A percentile compares a stretch with the other conserved stretches of the same genome.
These are phyloP conservation scores for Neonothopanus nambi DNA, from an alignment of 1,284 basidiomycete species.

Conservation along the genomic window DNA sequence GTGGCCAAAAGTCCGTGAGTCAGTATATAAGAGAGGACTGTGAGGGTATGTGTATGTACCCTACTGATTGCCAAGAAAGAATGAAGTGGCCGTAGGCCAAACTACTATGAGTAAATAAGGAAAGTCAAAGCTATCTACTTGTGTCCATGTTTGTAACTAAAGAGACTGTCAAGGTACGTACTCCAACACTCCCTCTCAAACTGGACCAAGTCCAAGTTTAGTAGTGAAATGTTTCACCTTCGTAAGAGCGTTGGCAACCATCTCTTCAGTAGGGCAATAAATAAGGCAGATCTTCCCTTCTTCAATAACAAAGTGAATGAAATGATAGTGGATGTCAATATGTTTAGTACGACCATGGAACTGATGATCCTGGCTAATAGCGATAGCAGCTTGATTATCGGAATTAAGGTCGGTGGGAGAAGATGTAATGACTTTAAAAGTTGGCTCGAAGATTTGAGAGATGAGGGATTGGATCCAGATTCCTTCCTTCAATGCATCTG, in stretches of 20 bases:
- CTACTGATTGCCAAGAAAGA: too few relatives aligned
- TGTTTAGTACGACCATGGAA: conserved; percentile 3
- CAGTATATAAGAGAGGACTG: too few relatives aligned
- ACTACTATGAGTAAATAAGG: too few relatives aligned
- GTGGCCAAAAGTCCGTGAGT: too few relatives aligned
- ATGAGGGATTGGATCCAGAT: background rate
- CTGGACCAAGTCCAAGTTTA: conserved; percentile 16
- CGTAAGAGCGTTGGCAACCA: conserved; percentile 24
- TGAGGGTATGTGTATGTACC: too few relatives aligned
- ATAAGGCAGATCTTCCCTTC: conserved; percentile 19
- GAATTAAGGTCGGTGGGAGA: background rate
- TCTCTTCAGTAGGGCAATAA: conserved; percentile 24
- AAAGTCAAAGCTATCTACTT: too few relatives aligned
- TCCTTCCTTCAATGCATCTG: conserved; percentile 2
- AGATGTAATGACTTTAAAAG: background rate
- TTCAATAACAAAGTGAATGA: conserved; percentile 31
- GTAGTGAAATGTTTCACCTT: conserved; percentile 19
- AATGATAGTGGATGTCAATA: conserved; percentile 28
- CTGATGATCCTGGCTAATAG: background rate
- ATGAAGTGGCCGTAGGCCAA: too few relatives aligned
- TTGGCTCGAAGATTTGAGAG: conserved; percentile 2
- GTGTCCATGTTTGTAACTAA: too few relatives aligned
- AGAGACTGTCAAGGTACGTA: too few relatives aligned
- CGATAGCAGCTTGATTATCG: conserved; percentile 2
- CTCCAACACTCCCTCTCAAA: conserved; percentile 25